Evolutionary conservation across 139 green algal species (phyloP).

Genomic region (Chlamydomonas asymmetrica): DNA sequence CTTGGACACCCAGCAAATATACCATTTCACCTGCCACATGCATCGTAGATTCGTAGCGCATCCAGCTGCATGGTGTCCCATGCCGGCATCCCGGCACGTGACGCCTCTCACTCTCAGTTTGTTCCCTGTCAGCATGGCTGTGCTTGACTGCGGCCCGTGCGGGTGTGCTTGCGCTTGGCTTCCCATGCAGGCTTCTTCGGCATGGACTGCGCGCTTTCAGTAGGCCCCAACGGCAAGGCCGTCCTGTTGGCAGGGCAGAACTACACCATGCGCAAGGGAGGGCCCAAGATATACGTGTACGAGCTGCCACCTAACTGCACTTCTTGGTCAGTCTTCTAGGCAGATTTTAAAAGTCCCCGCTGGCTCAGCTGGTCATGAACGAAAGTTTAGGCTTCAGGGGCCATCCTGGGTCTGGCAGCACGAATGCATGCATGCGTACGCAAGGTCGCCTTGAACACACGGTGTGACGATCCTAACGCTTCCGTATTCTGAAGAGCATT

Average conservation of each 20-base stretch:
- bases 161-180: background rate
- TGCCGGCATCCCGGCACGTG: background rate
- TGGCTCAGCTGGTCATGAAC: no score
- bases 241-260: slow-evolving; percentile 17
- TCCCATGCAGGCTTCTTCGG: slow-evolving; percentile 15
- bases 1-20: no score
- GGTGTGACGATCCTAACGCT: no score
- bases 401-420: no score
- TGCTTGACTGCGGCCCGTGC: background rate
- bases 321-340: slow-evolving; percentile 4
- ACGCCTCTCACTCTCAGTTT: background rate
- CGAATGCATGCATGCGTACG: no score
- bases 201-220: slow-evolving; percentile 24
- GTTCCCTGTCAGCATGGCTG: background rate
- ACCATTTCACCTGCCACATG: no score
- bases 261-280: slow-evolving; percentile 17
- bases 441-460: no score
- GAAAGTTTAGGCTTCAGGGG: no score
- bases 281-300: slow-evolving; percentile 35
- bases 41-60: no score
- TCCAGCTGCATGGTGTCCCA: background rate
- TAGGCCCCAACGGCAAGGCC: background rate
- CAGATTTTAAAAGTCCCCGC: no score
- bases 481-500: no score
- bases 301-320: slow-evolving; percentile 34